These are phyloP conservation scores for Diaporthe aspalathi DNA, from an alignment of 2,329 filamentous ascomycete species.

Conservation along the genomic window DNA sequence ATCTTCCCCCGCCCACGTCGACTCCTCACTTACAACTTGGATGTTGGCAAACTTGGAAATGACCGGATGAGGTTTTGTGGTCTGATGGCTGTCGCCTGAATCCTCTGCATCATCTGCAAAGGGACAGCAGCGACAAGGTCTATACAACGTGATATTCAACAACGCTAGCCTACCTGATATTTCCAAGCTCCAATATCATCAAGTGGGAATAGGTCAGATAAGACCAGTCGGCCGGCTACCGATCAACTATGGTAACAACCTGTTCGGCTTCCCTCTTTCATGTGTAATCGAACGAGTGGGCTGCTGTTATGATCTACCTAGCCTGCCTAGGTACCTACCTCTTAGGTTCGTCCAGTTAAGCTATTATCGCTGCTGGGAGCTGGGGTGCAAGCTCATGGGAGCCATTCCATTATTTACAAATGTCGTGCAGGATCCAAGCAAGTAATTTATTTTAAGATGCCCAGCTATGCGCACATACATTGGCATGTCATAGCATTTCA, in stretches of 20 bases:
- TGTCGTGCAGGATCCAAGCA: conserved; percentile 18
- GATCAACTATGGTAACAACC: not conserved
- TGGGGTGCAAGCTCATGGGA: not conserved
- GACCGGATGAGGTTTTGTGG: not conserved
- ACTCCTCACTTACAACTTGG: not conserved
- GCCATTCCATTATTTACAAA: not conserved
- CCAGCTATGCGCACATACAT: not conserved
- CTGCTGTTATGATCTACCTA: not conserved
- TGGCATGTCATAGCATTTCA: not conserved
- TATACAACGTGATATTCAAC: no score
- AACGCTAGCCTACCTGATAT: not conserved
- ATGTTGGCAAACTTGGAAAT: not conserved
- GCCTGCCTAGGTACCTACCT: no score
- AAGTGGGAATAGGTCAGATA: not conserved
- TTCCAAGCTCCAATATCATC: not conserved
- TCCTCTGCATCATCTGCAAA: not conserved
- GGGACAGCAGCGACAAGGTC: no score
- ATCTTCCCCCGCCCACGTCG: not conserved
- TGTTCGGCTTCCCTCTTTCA: conserved; percentile 8
- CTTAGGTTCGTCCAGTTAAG: not conserved
- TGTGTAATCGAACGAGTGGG: not conserved
- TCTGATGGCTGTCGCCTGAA: not conserved
- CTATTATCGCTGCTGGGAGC: not conserved
- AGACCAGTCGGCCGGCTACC: not conserved
- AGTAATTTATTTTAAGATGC: not conserved